phyloP scores from a whole-genome alignment of 495 filamentous ascomycete species.

The Penicillium arizonense region DNA sequence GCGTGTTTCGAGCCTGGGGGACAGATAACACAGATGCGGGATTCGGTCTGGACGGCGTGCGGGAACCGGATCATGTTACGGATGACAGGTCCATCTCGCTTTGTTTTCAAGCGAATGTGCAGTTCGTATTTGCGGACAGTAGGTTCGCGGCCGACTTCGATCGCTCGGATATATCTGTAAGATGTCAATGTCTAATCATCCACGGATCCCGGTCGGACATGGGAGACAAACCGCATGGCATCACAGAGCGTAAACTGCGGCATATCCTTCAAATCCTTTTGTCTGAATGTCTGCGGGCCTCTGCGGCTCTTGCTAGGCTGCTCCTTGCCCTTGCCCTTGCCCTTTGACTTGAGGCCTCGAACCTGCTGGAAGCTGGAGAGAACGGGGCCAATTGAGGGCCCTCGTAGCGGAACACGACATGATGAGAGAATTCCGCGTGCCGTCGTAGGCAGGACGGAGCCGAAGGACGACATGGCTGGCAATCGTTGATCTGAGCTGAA shows the following conservation, averaged over 20 bases:
- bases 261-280: slow-evolving; percentile 58
- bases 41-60: slow-evolving; percentile 80
- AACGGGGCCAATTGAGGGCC: slow-evolving; percentile 32
- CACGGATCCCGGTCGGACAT: background rate
- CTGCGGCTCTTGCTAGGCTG: slow-evolving; percentile 66
- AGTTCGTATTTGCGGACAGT: slow-evolving; percentile 81
- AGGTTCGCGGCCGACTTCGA: slow-evolving; percentile 82
- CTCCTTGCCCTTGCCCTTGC: slow-evolving; percentile 39
- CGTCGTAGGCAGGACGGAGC: slow-evolving; percentile 37
- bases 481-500: slow-evolving; percentile 13
- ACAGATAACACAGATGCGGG: slow-evolving; percentile 84
- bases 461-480: slow-evolving; percentile 40
- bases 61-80: slow-evolving; percentile 86
- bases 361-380: slow-evolving; percentile 36
- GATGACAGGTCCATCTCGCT: slow-evolving; percentile 79
- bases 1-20: slow-evolving; percentile 69
- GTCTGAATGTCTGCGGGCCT: slow-evolving; percentile 57
- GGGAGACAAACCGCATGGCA: slow-evolving; percentile 75
- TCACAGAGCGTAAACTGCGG: slow-evolving; percentile 80
- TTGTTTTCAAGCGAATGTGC: slow-evolving; percentile 71
- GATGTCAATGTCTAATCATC: slow-evolving; percentile 7
- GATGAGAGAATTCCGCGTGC: slow-evolving; percentile 38
- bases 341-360: slow-evolving; percentile 37
- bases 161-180: slow-evolving; percentile 79
- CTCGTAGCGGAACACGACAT: slow-evolving; percentile 33